Conservation (phyloP, 805 yeast species). For the Cyberlindnera japonica region DNA sequence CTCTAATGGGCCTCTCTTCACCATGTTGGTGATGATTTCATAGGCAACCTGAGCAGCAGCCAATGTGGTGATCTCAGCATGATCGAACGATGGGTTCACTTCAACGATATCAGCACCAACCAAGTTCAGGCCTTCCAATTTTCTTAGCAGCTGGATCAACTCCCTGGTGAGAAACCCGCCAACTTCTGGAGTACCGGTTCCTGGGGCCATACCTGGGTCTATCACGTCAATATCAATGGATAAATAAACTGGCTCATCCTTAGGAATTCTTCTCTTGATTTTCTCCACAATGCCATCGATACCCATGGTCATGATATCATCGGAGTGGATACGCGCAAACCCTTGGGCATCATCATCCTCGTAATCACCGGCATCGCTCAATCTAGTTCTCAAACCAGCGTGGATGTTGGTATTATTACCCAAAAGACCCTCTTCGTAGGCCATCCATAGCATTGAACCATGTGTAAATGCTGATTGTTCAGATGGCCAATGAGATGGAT, state of each 20-base stretch:
- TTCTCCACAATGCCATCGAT: constrained; percentile 52
- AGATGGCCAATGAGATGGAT: constrained; percentile 61
- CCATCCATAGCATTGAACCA: constrained; percentile 83
- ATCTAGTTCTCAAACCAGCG: constrained; percentile 72
- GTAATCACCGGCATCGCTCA: constrained; percentile 61
- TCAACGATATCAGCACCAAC: constrained; percentile 80
- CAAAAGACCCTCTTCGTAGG: constrained; percentile 56
- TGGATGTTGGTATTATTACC: constrained; percentile 54
- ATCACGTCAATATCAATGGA: constrained; percentile 78
- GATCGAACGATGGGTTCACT: constrained; percentile 63
- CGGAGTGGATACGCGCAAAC: constrained; percentile 66
- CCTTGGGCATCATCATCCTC: constrained; percentile 65
- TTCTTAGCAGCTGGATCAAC: constrained; percentile 54
- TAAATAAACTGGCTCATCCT: constrained; percentile 65
- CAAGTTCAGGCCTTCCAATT: constrained; percentile 53
- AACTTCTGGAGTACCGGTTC: constrained; percentile 75
- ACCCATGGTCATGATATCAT: constrained; percentile 70
- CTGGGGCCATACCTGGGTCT: constrained; percentile 73
- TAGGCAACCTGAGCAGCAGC: constrained; percentile 70
- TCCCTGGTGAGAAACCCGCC: constrained; percentile 75
- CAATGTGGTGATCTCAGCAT: constrained; percentile 61
- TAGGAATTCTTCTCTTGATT: constrained; percentile 52
- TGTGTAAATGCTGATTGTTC: constrained; percentile 60
- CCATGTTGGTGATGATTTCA: constrained; percentile 74
- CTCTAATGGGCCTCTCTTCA: constrained; percentile 46